These are phyloP conservation scores for Fusarium chlamydosporum DNA, from an alignment of 2,329 filamentous ascomycete species.

Conservation along the genomic window DNA sequence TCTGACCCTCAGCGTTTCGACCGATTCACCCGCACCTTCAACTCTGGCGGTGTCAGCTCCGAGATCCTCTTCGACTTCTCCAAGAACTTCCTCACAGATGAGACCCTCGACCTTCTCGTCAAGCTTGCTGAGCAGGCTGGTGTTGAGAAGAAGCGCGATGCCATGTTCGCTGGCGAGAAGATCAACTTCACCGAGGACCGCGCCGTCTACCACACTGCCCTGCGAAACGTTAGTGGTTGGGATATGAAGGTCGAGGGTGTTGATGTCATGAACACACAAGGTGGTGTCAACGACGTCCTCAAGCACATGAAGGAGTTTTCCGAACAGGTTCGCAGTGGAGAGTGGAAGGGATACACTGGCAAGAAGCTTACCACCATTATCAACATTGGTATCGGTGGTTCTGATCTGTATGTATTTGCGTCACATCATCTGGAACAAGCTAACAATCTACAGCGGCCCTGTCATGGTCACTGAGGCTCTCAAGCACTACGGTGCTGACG, in stretches of 20 bases:
- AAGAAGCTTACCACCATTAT: constrained; percentile 97
- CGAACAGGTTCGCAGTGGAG: constrained; percentile 91
- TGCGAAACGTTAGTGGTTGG: constrained; percentile 90
- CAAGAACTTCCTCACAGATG: constrained; percentile 97
- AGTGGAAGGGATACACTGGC: constrained; percentile 97
- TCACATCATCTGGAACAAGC: constrained; percentile 4
- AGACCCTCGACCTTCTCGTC: constrained; percentile 87
- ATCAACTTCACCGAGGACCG: constrained; percentile 99
- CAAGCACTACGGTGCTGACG: constrained; percentile 90
- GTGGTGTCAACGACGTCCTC: constrained; percentile 90
- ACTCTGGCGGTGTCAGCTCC: constrained; percentile 82
- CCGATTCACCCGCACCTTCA: constrained; percentile 90
- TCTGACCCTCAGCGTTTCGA: constrained; percentile 89
- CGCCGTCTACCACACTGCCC: constrained; percentile 94
- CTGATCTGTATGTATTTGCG: constrained; percentile 84
- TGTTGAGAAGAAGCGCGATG: constrained; percentile 93
- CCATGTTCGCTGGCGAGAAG: constrained; percentile 97
- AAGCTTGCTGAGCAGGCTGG: constrained; percentile 93
- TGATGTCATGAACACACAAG: constrained; percentile 91
- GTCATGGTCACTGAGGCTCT: constrained; percentile 99
- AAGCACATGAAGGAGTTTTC: constrained; percentile 99
- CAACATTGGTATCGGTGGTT: constrained; percentile 98
- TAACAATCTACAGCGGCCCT: constrained; percentile 74
- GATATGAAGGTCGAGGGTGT: constrained; percentile 87
- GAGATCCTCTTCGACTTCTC: constrained; percentile 98